Evolutionary conservation across 2,329 filamentous ascomycete species (phyloP), one percentile per base, ranked within the genome.

Genomic region (Coleophoma crateriformis): DNA sequence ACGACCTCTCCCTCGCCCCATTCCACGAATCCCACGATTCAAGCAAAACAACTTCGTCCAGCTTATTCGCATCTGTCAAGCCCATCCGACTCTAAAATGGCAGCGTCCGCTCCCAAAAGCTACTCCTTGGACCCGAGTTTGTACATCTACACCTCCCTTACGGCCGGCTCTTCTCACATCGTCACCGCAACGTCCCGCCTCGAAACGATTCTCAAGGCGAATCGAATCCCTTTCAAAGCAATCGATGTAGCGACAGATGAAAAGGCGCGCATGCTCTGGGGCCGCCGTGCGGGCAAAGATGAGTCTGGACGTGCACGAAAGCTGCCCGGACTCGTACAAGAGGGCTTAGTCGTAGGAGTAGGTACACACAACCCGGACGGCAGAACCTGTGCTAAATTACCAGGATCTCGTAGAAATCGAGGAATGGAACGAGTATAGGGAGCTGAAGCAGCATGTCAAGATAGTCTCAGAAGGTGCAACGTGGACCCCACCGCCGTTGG

Each of bases 351-450:
- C 15, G 68, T 99, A 47, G 94, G 89, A 50, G 91, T 96, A 78
- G 63, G 88, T 82, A 42, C 12, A 20, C 32, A 46, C 22, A 32
- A n/a, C 10, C 35, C 15, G 34, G n/a, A 10, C 37, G 11, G 35
- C 6, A n/a, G 22, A 13, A 41, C 33, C 50, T 32, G 46, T 43
- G 35, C 58, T 41, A 56, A 34, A 46, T 39, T 42, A 55, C 38
- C 57, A 96, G 91, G 94, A 96, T 67, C 78, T 96, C 45, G 87
- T 92, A 56, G 86, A 97, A 69, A 83, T 97, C 55, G 94, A 99
- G 71, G 94, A 99, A 67, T 97, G 92, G 94, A 99, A 99, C 73
- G 94, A 99, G 68, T 96, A 95, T 69, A 90, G 90, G 69, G 92
- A 97, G 71, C 80, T 99, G 54, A 90, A 90, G 68, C 82, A 92